Evolutionary conservation across 2,329 filamentous ascomycete genomes (phyloP), one percentile per base, ranked within the genome.

Genomic region (Aspergillus proliferans): DNA sequence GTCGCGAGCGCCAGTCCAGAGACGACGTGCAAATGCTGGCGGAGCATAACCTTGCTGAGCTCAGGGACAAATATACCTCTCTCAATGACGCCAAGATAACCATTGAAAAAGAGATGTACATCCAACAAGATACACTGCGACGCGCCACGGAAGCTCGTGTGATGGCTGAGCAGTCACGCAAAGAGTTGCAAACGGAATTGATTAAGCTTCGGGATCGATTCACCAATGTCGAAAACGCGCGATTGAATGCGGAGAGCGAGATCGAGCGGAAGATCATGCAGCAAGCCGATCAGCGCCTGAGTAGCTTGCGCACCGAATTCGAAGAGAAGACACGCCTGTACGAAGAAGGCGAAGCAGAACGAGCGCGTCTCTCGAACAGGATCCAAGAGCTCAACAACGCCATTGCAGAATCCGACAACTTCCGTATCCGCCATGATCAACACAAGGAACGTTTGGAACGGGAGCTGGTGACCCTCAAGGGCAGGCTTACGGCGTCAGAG

Each of bases 91-190:
- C 89, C 24, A 98, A 98, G 70, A 95, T 96, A 60, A 95, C 85
- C 43, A 95, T 98, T 54, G 92, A 98, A 69, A 97, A 96, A 68
- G 92, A 97, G 69, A 85, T 98, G 67, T 97, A 97, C 65, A 86
- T 88, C 4, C 92, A 97, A 64, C 91, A 96, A 67, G 92, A 98
- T 64, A 87, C 88, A 9, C 80, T 96, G 42, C 84, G 93, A 34
- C 83, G 92, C 47, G 88, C 90, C 9, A 88, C 86, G 57, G 90
- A 95, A 67, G 86, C 88, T 43, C 83, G 88, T 28, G 78, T 84
- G 4, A 81, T 83, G 4, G 88, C 88, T 1, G 92, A 98, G 65
- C 83, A 86, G 56, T 89, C 95, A 62, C 87, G 91, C 2, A 93
- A 95, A 62, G 88, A 95, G 47, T 86, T 93, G 40, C 88, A 95